Evolutionary conservation across 1,284 basidiomycete species (phyloP).

Genomic region (Sporisorium sorghi): DNA sequence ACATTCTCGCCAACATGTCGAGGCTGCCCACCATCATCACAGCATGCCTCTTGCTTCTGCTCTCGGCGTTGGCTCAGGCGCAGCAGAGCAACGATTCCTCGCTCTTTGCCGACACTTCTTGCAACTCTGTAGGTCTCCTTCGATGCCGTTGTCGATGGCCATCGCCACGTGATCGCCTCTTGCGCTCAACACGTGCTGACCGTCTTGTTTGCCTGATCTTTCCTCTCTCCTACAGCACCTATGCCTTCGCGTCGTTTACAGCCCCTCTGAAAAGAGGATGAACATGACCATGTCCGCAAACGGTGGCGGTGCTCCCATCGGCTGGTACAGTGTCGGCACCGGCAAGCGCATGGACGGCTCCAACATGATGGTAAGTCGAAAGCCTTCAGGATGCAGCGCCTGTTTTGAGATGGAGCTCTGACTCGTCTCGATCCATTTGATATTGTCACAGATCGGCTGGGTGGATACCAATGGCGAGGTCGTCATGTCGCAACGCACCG

Average conservation of each 20-base stretch:
- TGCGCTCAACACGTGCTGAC: background rate
- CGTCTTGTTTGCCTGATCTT: background rate
- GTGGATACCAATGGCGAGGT: slow-evolving; percentile 74
- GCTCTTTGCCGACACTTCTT: slow-evolving; percentile 33
- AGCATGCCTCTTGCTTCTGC: slow-evolving; percentile 18
- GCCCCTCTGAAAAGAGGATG: slow-evolving; percentile 27
- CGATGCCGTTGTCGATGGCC: too few relatives aligned
- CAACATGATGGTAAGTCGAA: slow-evolving; percentile 58
- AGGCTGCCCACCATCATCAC: slow-evolving; percentile 16
- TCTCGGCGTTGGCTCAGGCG: slow-evolving; percentile 14
- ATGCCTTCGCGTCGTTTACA: slow-evolving; percentile 52
- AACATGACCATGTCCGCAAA: slow-evolving; percentile 57
- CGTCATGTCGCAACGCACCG: slow-evolving; percentile 76
- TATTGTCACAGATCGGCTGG: slow-evolving; percentile 74
- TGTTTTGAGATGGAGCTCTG: background rate
- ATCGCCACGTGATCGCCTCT: background rate
- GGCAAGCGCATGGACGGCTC: slow-evolving; percentile 45
- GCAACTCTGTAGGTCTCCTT: slow-evolving; percentile 37
- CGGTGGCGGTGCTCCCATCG: slow-evolving; percentile 41
- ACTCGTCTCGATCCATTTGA: background rate
- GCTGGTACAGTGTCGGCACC: slow-evolving; percentile 53
- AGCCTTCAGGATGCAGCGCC: background rate
- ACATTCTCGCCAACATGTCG: slow-evolving; percentile 16
- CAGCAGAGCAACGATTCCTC: slow-evolving; percentile 9
- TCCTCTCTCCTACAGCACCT: slow-evolving; percentile 20